Percentiles rank a stretch among this genome's conserved stretches.
These are phyloP conservation scores for Agaricus subrufescens DNA, from an alignment of 768 basidiomycete species.

Conservation along the genomic window DNA sequence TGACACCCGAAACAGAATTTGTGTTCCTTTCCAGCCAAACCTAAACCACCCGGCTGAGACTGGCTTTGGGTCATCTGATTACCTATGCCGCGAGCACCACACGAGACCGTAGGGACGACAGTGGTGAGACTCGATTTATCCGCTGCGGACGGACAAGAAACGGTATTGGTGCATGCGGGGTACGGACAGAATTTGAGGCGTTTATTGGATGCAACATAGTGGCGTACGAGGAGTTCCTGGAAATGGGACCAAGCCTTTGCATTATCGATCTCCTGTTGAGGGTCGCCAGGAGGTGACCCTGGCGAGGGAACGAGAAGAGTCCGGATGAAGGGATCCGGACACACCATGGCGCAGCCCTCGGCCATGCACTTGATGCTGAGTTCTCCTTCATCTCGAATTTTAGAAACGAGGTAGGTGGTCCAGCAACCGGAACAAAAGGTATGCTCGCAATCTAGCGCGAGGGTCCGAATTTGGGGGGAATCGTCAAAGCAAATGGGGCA, in stretches of 20 bases:
- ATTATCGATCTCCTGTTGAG: slow-evolving; percentile 34
- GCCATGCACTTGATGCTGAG: slow-evolving; percentile 75
- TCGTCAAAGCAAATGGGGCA: slow-evolving; percentile 96
- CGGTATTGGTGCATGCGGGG: slow-evolving; percentile 91
- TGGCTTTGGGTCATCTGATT: slow-evolving; percentile 28
- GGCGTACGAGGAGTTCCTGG: slow-evolving; percentile 81
- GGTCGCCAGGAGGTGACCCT: slow-evolving; percentile 18
- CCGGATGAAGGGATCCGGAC: slow-evolving; percentile 59
- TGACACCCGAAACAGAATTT: slow-evolving; percentile 95
- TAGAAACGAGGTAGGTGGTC: slow-evolving; percentile 72
- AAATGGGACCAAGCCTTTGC: slow-evolving; percentile 60
- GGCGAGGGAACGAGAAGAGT: slow-evolving; percentile 40
- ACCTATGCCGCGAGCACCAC: slow-evolving; percentile 58
- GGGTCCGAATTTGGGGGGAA: slow-evolving; percentile 47
- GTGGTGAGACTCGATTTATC: slow-evolving; percentile 68
- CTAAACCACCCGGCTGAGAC: slow-evolving; percentile 19
- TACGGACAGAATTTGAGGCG: slow-evolving; percentile 94
- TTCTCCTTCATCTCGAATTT: slow-evolving; percentile 82
- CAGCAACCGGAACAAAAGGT: slow-evolving; percentile 83
- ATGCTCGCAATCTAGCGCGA: slow-evolving; percentile 80
- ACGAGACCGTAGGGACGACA: slow-evolving; percentile 85
- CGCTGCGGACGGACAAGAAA: slow-evolving; percentile 82
- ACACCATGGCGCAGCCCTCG: slow-evolving; percentile 64
- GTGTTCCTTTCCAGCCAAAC: slow-evolving; percentile 47
- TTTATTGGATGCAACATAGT: slow-evolving; percentile 83